Evolutionary conservation across 1,284 basidiomycete genomes (phyloP).

Genomic region (Apiotrichum veenhuisii): DNA sequence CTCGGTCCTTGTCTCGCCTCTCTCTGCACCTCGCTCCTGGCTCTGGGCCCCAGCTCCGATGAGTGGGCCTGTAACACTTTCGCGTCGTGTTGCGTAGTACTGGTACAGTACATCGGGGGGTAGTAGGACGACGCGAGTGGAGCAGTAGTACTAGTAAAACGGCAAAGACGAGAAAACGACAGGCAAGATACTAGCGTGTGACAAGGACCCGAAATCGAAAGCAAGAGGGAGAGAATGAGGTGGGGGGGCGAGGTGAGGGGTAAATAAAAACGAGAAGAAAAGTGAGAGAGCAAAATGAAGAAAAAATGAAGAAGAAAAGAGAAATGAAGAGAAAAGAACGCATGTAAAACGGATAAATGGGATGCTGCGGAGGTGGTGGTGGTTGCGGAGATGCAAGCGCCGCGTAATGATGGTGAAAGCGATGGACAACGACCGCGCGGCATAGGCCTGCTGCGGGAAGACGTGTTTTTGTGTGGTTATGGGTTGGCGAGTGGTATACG

Average conservation of each 20-base stretch:
- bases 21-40: background rate
- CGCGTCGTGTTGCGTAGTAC: background rate
- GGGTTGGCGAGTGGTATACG: background rate
- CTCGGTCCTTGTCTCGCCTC: too few relatives aligned
- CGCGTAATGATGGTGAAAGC: background rate
- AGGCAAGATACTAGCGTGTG: background rate
- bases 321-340: background rate
- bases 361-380: constrained; percentile 2
- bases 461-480: background rate
- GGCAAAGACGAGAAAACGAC: background rate
- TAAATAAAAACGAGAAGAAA: background rate
- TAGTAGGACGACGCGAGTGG: background rate
- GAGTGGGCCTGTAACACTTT: too few relatives aligned
- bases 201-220: constrained; percentile 5
- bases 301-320: constrained; percentile 1
- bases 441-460: background rate
- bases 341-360: background rate
- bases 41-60: background rate
- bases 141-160: constrained; percentile 4
- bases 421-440: constrained; percentile 3
- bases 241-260: background rate
- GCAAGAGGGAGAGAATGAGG: background rate
- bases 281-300: background rate
- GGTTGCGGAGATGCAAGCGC: background rate
- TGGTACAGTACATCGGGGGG: constrained; percentile 7